Evolutionary conservation across 108 stramenopile genomes (phyloP).

Genomic region (Nannochloropsis gaditana): DNA sequence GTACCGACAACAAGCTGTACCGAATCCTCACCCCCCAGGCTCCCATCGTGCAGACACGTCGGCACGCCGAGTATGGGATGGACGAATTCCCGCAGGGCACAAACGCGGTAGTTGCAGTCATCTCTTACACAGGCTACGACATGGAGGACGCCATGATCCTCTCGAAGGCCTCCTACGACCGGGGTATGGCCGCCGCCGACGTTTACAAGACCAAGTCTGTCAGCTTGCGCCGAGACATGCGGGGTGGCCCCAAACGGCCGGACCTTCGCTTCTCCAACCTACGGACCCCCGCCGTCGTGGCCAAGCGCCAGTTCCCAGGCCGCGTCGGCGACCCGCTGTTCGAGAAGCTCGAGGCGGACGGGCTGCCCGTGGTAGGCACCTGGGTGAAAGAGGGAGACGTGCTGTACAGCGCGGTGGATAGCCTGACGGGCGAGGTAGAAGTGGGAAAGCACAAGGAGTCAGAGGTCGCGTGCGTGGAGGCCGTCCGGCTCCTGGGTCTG

Average conservation of each 20-base stretch:
- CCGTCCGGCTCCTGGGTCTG: constrained; percentile 67
- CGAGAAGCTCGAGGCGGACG: constrained; percentile 72
- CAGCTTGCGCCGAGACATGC: not conserved
- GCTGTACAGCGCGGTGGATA: constrained; percentile 79
- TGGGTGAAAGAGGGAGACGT: constrained; percentile 77
- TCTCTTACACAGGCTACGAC: constrained; percentile 98
- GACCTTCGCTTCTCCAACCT: not conserved
- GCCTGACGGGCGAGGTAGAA: constrained; percentile 60
- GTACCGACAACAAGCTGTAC: constrained; percentile 94
- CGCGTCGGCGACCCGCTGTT: constrained; percentile 26
- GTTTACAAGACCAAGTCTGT: constrained; percentile 78
- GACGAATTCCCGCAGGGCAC: constrained; percentile 97
- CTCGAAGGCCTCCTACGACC: constrained; percentile 84
- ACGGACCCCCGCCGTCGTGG: not conserved
- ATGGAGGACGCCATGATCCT: constrained; percentile 99
- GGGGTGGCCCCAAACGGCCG: not conserved
- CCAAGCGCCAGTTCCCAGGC: not conserved
- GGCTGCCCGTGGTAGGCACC: constrained; percentile 80
- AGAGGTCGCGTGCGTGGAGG: constrained; percentile 78
- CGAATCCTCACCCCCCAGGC: constrained; percentile 85
- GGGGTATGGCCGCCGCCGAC: constrained; percentile 85
- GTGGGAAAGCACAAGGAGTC: constrained; percentile 80
- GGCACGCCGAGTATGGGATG: constrained; percentile 84
- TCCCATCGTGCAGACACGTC: constrained; percentile 85
- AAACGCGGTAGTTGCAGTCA: constrained; percentile 96